These are phyloP conservation scores for Clohesyomyces aquaticus DNA, from an alignment of 495 filamentous ascomycete genomes.

Conservation along the genomic window DNA sequence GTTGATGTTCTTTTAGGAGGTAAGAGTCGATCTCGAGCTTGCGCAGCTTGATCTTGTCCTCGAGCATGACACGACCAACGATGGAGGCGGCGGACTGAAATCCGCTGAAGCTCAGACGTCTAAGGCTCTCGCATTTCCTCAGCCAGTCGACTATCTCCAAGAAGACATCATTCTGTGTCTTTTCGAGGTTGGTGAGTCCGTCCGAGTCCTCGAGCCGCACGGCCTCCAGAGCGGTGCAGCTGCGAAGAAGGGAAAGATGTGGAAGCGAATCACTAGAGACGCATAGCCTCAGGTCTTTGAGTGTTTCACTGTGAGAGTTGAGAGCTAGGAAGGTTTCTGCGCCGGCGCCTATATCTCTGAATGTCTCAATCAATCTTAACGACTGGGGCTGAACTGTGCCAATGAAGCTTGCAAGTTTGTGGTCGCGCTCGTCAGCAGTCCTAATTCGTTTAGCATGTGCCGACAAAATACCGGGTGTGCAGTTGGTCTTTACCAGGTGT, in stretches of 20 bases:
- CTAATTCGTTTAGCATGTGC: constrained; percentile 15
- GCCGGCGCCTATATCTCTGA: constrained; percentile 57
- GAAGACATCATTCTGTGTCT: constrained; percentile 54
- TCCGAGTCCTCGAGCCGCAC: constrained; percentile 54
- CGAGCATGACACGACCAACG: constrained; percentile 57
- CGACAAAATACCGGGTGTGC: not conserved
- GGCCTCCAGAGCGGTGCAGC: constrained; percentile 57
- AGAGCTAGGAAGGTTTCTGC: constrained; percentile 61
- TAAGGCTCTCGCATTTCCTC: constrained; percentile 58
- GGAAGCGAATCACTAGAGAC: constrained; percentile 55
- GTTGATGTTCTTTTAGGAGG: constrained; percentile 48
- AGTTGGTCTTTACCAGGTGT: constrained; percentile 51
- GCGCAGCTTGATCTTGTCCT: constrained; percentile 54
- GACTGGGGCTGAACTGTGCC: constrained; percentile 59
- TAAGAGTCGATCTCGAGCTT: constrained; percentile 57
- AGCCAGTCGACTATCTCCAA: constrained; percentile 60
- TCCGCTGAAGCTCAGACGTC: constrained; percentile 54
- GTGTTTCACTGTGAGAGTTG: constrained; percentile 58
- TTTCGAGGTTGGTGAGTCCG: constrained; percentile 49
- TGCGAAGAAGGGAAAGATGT: constrained; percentile 54
- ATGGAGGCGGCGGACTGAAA: constrained; percentile 58
- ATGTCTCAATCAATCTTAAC: constrained; percentile 62
- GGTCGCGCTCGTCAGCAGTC: constrained; percentile 52
- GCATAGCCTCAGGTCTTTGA: constrained; percentile 60
- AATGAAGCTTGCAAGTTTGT: constrained; percentile 63